Conservation (phyloP, 2,329 filamentous ascomycete genomes). For the Ophiosphaerella narmari region DNA sequence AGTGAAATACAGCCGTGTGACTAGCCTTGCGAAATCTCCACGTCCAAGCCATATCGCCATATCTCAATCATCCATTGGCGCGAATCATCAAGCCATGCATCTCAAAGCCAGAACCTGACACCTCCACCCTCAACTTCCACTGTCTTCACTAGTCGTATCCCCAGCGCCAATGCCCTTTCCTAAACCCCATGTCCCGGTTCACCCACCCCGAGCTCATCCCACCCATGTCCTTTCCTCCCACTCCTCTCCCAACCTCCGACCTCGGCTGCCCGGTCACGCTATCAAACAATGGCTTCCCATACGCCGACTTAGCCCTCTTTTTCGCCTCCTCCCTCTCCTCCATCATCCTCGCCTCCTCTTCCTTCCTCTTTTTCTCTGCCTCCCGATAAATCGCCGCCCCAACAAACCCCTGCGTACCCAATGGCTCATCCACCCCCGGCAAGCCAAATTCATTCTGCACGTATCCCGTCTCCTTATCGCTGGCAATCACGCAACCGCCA, state of each 20-base stretch:
- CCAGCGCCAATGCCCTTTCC: too few species aligned
- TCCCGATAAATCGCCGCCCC: slow-evolving; percentile 7
- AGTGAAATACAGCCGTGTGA: too few species aligned
- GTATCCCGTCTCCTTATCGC: slow-evolving; percentile 10
- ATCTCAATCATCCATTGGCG: too few species aligned
- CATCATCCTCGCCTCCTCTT: slow-evolving; percentile 2
- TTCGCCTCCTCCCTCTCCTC: background rate
- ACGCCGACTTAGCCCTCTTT: background rate
- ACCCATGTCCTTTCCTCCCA: too few species aligned
- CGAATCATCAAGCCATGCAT: too few species aligned
- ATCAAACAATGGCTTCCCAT: slow-evolving; percentile 26
- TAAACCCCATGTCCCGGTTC: too few species aligned
- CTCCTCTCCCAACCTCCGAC: slow-evolving; percentile 18
- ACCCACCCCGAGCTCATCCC: too few species aligned
- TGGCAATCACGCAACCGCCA: background rate
- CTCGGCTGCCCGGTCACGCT: slow-evolving; percentile 14
- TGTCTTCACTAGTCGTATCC: too few species aligned
- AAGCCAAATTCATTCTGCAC: slow-evolving; percentile 10
- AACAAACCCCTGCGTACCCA: slow-evolving; percentile 8
- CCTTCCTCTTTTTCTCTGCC: slow-evolving; percentile 1
- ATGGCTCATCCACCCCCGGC: slow-evolving; percentile 11
- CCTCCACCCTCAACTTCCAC: too few species aligned
- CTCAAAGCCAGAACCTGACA: too few species aligned
- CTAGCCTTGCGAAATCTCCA: too few species aligned
- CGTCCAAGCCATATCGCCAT: too few species aligned